phyloP scores from a whole-genome alignment of 768 basidiomycete species.

The Xanthoconium purpureum region DNA sequence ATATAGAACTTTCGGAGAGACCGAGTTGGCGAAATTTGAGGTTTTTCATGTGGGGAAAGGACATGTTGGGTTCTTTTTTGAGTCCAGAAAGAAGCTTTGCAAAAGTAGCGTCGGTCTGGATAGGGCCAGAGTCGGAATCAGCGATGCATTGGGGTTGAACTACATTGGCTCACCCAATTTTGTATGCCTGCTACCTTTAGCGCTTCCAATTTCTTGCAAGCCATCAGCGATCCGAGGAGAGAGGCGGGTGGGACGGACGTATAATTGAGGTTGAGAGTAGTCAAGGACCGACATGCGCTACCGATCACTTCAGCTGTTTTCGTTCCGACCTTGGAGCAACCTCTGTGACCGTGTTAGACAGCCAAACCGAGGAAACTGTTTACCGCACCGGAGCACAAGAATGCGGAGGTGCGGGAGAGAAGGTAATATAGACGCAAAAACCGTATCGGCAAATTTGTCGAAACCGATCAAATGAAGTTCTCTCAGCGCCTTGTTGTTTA shows the following conservation, averaged over 20 bases:
- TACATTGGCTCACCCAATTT: constrained; percentile 48
- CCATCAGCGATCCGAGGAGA: constrained; percentile 40
- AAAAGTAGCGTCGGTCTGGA: constrained; percentile 57
- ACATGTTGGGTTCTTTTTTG: constrained; percentile 20
- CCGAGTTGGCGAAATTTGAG: constrained; percentile 58
- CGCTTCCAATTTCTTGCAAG: constrained; percentile 44
- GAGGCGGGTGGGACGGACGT: constrained; percentile 52
- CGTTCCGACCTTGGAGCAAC: constrained; percentile 54
- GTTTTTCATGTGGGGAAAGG: constrained; percentile 42
- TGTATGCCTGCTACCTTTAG: constrained; percentile 62
- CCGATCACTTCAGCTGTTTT: constrained; percentile 46
- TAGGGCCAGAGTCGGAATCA: background rate
- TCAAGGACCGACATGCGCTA: constrained; percentile 42
- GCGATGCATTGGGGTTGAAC: background rate
- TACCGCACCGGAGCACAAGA: constrained; percentile 53
- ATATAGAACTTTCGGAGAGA: constrained; percentile 49
- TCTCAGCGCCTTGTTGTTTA: constrained; percentile 31
- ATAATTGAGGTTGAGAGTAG: constrained; percentile 55
- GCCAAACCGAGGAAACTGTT: constrained; percentile 2
- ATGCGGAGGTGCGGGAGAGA: constrained; percentile 43
- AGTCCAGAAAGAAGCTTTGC: constrained; percentile 39
- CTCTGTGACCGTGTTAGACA: constrained; percentile 38
- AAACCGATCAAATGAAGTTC: constrained; percentile 53
- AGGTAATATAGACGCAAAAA: constrained; percentile 49
- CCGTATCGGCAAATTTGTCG: constrained; percentile 47